A percentile compares a stretch with the other conserved stretches of the same genome.
These are phyloP conservation scores for Quercus phellos DNA, from an alignment of 331 rosid species.

Conservation along the genomic window DNA sequence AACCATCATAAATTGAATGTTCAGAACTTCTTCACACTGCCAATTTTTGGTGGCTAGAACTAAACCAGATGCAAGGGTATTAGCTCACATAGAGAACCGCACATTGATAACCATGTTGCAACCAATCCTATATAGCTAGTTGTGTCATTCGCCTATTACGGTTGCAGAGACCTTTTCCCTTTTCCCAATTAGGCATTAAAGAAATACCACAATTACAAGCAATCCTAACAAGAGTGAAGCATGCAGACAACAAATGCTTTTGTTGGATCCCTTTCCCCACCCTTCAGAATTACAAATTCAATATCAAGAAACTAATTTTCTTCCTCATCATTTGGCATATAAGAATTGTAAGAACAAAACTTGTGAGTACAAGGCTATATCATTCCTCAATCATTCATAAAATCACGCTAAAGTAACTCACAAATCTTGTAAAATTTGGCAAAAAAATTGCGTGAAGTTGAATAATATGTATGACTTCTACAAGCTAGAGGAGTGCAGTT, in stretches of 20 bases:
- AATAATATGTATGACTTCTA: neutral
- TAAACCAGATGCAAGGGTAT: neutral
- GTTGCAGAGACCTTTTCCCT: neutral
- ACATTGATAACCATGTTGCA: neutral
- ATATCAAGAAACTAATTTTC: neutral
- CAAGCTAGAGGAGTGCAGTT: neutral
- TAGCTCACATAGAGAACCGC: neutral
- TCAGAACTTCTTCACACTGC: too few species aligned
- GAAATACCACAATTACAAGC: neutral
- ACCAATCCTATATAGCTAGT: neutral
- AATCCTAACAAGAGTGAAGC: neutral
- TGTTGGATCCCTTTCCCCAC: neutral
- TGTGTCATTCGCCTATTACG: neutral
- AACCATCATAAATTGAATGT: too few species aligned
- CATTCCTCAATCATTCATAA: too few species aligned
- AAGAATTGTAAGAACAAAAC: neutral
- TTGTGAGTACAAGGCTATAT: too few species aligned
- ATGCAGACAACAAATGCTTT: neutral
- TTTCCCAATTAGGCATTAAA: neutral
- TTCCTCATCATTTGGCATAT: neutral
- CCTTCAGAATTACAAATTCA: neutral
- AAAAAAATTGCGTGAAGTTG: neutral
- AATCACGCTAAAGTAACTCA: neutral
- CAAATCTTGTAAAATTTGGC: neutral
- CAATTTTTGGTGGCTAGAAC: too few species aligned